Conservation (phyloP, 2,329 filamentous ascomycete genomes). For the Penicillium hordei region DNA sequence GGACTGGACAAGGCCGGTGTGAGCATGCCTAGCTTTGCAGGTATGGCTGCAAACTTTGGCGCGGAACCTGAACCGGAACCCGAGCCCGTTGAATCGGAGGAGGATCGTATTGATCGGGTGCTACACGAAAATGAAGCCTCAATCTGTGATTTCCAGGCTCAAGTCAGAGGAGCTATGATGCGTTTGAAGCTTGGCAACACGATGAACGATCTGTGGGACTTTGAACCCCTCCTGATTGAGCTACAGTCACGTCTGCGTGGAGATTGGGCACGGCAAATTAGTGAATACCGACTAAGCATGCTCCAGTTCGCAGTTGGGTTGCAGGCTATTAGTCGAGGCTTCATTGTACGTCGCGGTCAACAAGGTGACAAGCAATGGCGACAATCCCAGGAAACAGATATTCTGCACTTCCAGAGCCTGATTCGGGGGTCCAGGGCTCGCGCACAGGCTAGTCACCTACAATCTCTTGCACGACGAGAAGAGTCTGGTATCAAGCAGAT, state of each 20-base stretch:
- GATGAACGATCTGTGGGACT: conserved; percentile 90
- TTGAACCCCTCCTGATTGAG: conserved; percentile 73
- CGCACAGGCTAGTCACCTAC: conserved; percentile 44
- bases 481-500: conserved; percentile 49
- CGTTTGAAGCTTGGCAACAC: conserved; percentile 73
- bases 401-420: conserved; percentile 79
- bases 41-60: conserved; percentile 94
- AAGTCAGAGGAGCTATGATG: conserved; percentile 76
- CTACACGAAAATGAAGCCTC: conserved; percentile 70
- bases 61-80: conserved; percentile 75
- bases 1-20: conserved; percentile 92
- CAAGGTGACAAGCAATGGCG: conserved; percentile 68
- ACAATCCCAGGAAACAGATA: conserved; percentile 67
- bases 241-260: conserved; percentile 85
- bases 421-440: conserved; percentile 59
- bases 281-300: conserved; percentile 81
- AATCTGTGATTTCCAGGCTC: conserved; percentile 80
- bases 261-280: conserved; percentile 80
- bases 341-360: conserved; percentile 66
- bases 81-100: conserved; percentile 76
- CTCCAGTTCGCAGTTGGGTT: conserved; percentile 73
- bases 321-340: conserved; percentile 76
- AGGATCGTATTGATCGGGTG: conserved; percentile 82
- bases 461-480: conserved; percentile 40
- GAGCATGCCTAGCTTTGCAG: conserved; percentile 96